Evolutionary conservation across 495 filamentous ascomycete species (phyloP).

Genomic region (Podospora tetraspora): DNA sequence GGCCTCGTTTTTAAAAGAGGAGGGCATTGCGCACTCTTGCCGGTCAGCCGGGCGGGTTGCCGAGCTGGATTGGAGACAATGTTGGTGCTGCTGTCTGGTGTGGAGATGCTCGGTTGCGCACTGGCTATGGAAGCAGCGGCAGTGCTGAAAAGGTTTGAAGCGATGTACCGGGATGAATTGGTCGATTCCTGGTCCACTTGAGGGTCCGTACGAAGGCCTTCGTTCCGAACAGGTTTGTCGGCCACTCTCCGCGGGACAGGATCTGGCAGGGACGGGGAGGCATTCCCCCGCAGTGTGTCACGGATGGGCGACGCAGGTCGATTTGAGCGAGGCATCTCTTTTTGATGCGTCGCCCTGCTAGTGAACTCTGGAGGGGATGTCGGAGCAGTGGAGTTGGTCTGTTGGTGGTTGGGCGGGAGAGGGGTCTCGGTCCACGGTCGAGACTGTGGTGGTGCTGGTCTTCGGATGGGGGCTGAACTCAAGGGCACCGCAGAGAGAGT

Average conservation of each 20-base stretch:
- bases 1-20: background rate
- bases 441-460: constrained; percentile 2
- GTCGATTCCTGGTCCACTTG: background rate
- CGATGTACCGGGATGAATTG: background rate
- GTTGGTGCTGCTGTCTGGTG: background rate
- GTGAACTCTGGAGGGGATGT: background rate
- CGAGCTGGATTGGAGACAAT: background rate
- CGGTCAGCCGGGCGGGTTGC: background rate
- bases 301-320: background rate
- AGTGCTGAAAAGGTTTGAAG: background rate
- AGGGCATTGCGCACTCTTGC: background rate
- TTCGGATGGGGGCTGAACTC: constrained; percentile 32
- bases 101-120: background rate
- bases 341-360: background rate
- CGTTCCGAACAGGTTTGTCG: background rate
- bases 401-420: background rate
- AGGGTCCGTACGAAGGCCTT: background rate
- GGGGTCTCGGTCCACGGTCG: background rate
- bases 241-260: background rate
- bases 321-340: background rate
- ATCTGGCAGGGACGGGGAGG: background rate
- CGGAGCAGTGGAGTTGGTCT: background rate
- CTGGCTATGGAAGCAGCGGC: background rate
- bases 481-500: constrained; percentile 37
- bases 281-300: background rate